Conservation (phyloP, 108 stramenopile genomes). For the Epipyxis sp. region DNA sequence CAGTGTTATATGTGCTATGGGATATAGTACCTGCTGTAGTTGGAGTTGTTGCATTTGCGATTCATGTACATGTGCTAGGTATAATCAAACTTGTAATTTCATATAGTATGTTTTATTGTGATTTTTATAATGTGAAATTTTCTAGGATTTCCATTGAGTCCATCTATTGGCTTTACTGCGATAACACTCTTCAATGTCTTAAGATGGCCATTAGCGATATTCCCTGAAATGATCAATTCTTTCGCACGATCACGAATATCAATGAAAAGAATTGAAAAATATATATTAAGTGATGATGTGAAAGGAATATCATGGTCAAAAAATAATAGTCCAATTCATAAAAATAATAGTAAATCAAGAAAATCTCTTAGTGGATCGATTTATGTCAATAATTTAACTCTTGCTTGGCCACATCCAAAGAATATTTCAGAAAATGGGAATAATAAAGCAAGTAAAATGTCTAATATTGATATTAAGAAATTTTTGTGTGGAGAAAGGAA, state of each 20-base stretch:
- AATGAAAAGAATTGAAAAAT: conserved; percentile 46
- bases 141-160: neutral
- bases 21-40: conserved; percentile 2
- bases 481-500: neutral
- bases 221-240: conserved; percentile 3
- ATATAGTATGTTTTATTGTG: no score
- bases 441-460: neutral
- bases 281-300: conserved; percentile 25
- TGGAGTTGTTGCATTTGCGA: neutral
- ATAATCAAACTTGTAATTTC: neutral
- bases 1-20: conserved; percentile 5
- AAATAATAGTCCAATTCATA: neutral
- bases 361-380: neutral
- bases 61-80: neutral
- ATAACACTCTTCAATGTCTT: neutral
- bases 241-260: conserved; percentile 37
- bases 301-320: neutral
- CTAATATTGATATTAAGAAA: neutral
- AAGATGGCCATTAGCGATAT: neutral
- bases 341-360: no score
- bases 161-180: neutral
- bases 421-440: neutral
- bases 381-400: neutral
- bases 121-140: no score
- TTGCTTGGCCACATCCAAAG: neutral